Percentiles rank a stretch among this genome's conserved stretches.
Conservation (phyloP, 2,329 filamentous ascomycete genomes). For the Juglanconis oblonga region DNA sequence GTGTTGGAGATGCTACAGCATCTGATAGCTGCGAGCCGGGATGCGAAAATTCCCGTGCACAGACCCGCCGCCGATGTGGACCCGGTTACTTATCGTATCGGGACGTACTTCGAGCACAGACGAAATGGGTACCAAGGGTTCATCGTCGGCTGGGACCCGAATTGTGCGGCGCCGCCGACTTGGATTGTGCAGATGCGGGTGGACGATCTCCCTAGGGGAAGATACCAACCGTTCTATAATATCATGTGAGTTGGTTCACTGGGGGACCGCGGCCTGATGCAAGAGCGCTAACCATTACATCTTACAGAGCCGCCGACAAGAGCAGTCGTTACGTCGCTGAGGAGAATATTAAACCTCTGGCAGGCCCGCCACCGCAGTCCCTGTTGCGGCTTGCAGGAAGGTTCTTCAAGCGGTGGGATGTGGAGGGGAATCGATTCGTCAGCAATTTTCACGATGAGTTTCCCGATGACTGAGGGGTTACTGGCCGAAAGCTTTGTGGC, state of each 20-base stretch:
- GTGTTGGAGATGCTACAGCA: not conserved
- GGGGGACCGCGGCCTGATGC: not conserved
- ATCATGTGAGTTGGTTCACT: constrained; percentile 39
- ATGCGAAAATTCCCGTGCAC: not conserved
- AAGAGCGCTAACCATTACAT: not conserved
- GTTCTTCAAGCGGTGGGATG: constrained; percentile 65
- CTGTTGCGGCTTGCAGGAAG: constrained; percentile 55
- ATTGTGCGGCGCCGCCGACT: constrained; percentile 40
- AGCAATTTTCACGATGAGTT: constrained; percentile 66
- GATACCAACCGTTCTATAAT: constrained; percentile 65
- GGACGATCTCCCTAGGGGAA: constrained; percentile 52
- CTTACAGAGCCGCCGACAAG: constrained; percentile 50
- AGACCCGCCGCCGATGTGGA: not conserved
- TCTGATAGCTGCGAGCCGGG: not conserved
- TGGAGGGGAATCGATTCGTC: constrained; percentile 47
- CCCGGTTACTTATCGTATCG: constrained; percentile 42
- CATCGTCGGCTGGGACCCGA: constrained; percentile 58
- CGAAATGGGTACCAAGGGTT: constrained; percentile 61
- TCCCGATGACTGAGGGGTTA: constrained; percentile 53
- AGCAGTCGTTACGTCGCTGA: constrained; percentile 64
- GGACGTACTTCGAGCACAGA: constrained; percentile 59
- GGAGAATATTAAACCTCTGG: constrained; percentile 57
- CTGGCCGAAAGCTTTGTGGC: not conserved
- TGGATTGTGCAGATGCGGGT: constrained; percentile 64
- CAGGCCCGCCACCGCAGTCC: constrained; percentile 37